Evolutionary conservation across 129 eudicot species (phyloP).

Genomic region (Flaveria bidentis): DNA sequence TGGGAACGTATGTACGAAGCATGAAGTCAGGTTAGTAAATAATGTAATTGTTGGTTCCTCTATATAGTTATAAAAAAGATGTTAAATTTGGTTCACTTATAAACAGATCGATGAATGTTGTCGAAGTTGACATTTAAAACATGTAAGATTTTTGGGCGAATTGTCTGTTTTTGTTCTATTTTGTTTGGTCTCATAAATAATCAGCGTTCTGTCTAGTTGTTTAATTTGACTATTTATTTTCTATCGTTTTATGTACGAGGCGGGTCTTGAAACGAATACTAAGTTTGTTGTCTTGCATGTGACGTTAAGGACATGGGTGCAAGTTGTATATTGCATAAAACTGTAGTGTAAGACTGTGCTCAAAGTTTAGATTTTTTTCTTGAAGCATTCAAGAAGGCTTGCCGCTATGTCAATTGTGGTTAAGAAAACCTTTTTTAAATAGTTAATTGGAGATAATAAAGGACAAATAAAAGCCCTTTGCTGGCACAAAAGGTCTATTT

Average conservation of each 20-base stretch:
- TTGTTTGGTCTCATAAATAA: no score
- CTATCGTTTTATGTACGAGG: no score
- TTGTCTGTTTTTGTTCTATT: no score
- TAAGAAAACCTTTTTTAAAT: neutral
- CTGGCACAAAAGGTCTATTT: neutral
- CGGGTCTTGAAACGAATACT: no score
- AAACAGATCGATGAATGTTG: slow-evolving; percentile 1
- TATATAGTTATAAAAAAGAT: neutral
- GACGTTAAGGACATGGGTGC: no score
- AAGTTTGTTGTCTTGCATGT: no score
- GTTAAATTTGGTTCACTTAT: slow-evolving; percentile 13
- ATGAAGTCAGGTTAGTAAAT: neutral
- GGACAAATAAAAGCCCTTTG: slow-evolving; percentile 6
- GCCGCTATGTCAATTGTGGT: neutral
- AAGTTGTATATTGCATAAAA: no score
- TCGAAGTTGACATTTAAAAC: slow-evolving; percentile 24
- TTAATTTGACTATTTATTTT: no score
- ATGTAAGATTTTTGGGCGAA: no score
- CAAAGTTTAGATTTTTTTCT: no score
- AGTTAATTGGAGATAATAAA: neutral
- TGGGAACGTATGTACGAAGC: neutral
- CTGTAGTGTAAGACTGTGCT: no score
- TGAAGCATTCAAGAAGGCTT: slow-evolving; percentile 1
- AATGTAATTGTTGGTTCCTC: slow-evolving; percentile 10
- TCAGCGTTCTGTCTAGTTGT: no score